phyloP scores from a whole-genome alignment of 768 basidiomycete genomes.

The Hebeloma cylindrosporum region DNA sequence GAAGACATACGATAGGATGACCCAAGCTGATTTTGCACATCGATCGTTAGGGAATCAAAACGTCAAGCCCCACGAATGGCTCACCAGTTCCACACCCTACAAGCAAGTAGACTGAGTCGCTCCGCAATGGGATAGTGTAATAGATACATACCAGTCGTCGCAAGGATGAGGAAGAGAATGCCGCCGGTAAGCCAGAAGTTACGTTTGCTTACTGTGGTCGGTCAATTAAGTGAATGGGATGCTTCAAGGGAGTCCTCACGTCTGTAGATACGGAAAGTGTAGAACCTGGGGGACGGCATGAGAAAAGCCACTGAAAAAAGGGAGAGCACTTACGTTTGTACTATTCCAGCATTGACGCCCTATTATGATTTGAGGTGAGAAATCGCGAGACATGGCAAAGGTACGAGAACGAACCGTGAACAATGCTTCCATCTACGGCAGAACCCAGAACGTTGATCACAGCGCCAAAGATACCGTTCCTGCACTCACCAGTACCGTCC shows the following conservation, averaged over 20 bases:
- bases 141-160: conserved; percentile 29
- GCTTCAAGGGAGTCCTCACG: conserved; percentile 27
- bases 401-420: conserved; percentile 37
- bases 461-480: background rate
- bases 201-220: conserved; percentile 39
- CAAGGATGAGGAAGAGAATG: conserved; percentile 33
- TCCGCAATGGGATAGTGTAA: background rate
- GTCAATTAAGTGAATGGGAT: background rate
- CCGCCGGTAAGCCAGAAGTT: conserved; percentile 32
- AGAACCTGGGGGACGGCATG: conserved; percentile 36
- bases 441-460: background rate
- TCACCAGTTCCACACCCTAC: conserved; percentile 36
- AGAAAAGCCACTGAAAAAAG: background rate
- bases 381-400: background rate
- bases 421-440: conserved; percentile 42
- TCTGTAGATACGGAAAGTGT: conserved; percentile 48
- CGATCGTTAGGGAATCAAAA: background rate
- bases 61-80: conserved; percentile 4
- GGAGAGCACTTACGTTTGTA: conserved; percentile 44
- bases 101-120: background rate
- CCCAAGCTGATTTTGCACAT: conserved; percentile 38
- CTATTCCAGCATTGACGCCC: conserved; percentile 50
- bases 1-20: conserved; percentile 37
- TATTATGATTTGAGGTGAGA: conserved; percentile 22
- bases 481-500: conserved; percentile 39